These are phyloP conservation scores for Pyrenochaeta sp. DNA, from an alignment of 2,329 filamentous ascomycete species.

Conservation along the genomic window DNA sequence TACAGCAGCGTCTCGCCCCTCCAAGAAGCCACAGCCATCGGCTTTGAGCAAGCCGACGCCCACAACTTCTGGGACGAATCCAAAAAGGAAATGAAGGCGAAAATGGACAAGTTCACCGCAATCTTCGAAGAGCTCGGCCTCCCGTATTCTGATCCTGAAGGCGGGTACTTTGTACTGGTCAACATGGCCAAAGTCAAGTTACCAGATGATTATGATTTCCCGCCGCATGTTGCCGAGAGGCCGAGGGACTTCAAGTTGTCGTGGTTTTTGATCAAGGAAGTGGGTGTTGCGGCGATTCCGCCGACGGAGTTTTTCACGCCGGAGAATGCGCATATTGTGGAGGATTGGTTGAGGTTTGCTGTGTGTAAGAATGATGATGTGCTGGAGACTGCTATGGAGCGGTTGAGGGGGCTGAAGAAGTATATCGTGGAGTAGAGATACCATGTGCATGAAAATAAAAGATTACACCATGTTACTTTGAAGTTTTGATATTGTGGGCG, in stretches of 20 bases:
- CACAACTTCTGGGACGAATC: conserved; percentile 88
- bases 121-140: conserved; percentile 59
- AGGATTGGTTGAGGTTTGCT: conserved; percentile 93
- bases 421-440: conserved; percentile 51
- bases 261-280: conserved; percentile 97
- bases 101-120: conserved; percentile 86
- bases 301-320: conserved; percentile 97
- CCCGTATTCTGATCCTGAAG: conserved; percentile 87
- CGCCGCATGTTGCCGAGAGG: conserved; percentile 82
- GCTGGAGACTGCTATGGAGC: conserved; percentile 59
- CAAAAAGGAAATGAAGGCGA: conserved; percentile 85
- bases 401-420: conserved; percentile 59
- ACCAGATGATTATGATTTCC: conserved; percentile 86
- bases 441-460: background rate
- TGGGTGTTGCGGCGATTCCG: conserved; percentile 94
- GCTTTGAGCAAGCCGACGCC: conserved; percentile 87
- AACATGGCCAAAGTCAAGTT: conserved; percentile 90
- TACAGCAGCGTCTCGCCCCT: conserved; percentile 92
- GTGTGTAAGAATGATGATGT: conserved; percentile 95
- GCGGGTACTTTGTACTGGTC: conserved; percentile 95
- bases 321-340: conserved; percentile 80
- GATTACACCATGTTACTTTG: too few species aligned
- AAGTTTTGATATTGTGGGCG: too few species aligned
- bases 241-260: conserved; percentile 93
- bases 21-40: conserved; percentile 92